Evolutionary conservation across 2,329 filamentous ascomycete species (phyloP), one percentile per base, ranked within the genome.

Genomic region (Periconia sp.): DNA sequence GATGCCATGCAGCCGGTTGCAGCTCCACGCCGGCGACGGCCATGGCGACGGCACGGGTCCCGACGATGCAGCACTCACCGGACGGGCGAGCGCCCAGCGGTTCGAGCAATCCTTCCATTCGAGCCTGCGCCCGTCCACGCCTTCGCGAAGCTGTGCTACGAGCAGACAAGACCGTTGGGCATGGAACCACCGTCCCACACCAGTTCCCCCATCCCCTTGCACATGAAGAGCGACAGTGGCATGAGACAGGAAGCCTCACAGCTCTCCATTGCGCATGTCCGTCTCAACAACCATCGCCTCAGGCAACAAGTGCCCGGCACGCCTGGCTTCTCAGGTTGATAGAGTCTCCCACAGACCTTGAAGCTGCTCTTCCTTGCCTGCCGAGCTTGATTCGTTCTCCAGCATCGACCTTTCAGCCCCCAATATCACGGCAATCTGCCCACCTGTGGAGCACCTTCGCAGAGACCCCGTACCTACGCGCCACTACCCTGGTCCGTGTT

Each of bases 1-100:
- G 52, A 51, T 56, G 53, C 56, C 61, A 54, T 61, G 59, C 61
- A 62, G 44, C 41, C 35, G 31, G 35, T 25, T 43, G 45, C 49
- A 50, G 34, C 48, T 46, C 46, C 49, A 51, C 43, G 38, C 50
- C 46, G 46, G 53, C 32, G 50, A 42, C 38, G 38, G 31, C 45
- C 45, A 43, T 46, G 53, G 32, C 32, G 40, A 50, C 34, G 46
- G 46, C 32, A 36, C n/a, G n/a, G n/a, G n/a, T n/a, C n/a, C n/a
- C n/a, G n/a, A n/a, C n/a, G n/a, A n/a, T n/a, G n/a, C n/a, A 31
- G 29, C n/a, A 19, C 35, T 55, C 40, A 17, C 37, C 28, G 32
- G 30, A 43, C 15, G 40, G 36, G 25, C 22, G 41, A 55, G 56
- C n/a, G 56, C 57, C 60, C 57, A 52, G 59, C 58, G 55, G 55